Evolutionary conservation across 192 early-diverging fungal genomes (phyloP), one percentile per base, ranked within the genome.

Genomic region (Pilobolus umbonatus): DNA sequence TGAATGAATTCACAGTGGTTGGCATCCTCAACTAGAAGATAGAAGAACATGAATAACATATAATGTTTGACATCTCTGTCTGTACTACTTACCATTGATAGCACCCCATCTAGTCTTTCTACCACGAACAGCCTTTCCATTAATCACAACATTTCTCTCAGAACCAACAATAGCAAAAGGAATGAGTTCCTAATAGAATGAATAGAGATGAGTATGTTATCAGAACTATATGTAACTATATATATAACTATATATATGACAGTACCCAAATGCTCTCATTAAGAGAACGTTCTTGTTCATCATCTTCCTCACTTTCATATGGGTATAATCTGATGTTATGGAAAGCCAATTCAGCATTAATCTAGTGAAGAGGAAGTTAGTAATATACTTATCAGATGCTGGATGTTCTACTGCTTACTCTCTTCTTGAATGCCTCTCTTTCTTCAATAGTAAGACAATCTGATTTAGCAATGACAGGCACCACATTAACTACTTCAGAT

Each of bases 131-230:
- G 88, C 77, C 75, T 88, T 92, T 60, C 94, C 95, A 65, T 91
- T 86, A 42, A 91, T 82, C 22, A 83, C 75, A 26, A 94, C 89
- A 65, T 86, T 88, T 66, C 86, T 80, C 77, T 98, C 95, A 35
- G 88, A 92, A 39, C 95, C 95, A 58, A 98, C 93, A 47, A 98
- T 83, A 30, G 93, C 92, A 69, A 98, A 98, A 30, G 95, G 95
- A 39, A 95, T 87, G 69, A 93, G 79, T 42, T 90, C 87, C 75
- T 83, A 57, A 30, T 44, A 28, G 5, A 17, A 6, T 29, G 30
- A 6, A 47, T 32, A 50, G 17, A 42, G 32, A 22, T 12, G 1
- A 38, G 8, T 22, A 25, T 44, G 30, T 2, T 39, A 24, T 25
- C 15, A 10, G n/a, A 55, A 4, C n/a, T 7, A 22, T 35, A 25